Evolutionary conservation across 2,329 filamentous ascomycete species (phyloP).

Genomic region (Trichoderma sp.): DNA sequence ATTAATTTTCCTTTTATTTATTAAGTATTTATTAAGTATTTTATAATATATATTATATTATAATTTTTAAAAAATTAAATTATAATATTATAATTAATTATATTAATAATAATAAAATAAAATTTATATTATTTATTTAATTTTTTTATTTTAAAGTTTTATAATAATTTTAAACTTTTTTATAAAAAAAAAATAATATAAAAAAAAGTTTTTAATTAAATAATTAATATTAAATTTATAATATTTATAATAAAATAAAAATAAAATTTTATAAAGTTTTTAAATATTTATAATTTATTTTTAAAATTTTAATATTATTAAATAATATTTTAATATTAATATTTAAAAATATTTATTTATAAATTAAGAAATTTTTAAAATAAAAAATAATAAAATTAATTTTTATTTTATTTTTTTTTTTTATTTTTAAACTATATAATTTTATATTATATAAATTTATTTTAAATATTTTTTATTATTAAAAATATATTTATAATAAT

Average conservation of each 20-base stretch:
- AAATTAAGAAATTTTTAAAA: background rate
- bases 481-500: background rate
- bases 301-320: background rate
- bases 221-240: background rate
- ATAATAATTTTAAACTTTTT: background rate
- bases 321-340: too few species aligned
- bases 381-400: background rate
- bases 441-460: background rate
- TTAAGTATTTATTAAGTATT: too few species aligned
- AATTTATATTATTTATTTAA: background rate
- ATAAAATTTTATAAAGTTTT: background rate
- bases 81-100: too few species aligned
- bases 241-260: too few species aligned
- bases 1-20: too few species aligned
- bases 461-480: background rate
- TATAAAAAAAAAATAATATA: background rate
- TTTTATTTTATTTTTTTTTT: background rate
- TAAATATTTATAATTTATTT: background rate
- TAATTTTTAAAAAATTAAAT: too few species aligned
- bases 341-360: background rate
- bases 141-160: background rate
- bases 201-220: background rate
- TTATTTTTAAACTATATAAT: background rate
- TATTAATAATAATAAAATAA: too few species aligned
- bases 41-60: too few species aligned